A percentile compares a stretch with the other conserved stretches of the same genome.
These are phyloP conservation scores for Chaetomidium leptoderma DNA, from an alignment of 495 filamentous ascomycete species.

Conservation along the genomic window DNA sequence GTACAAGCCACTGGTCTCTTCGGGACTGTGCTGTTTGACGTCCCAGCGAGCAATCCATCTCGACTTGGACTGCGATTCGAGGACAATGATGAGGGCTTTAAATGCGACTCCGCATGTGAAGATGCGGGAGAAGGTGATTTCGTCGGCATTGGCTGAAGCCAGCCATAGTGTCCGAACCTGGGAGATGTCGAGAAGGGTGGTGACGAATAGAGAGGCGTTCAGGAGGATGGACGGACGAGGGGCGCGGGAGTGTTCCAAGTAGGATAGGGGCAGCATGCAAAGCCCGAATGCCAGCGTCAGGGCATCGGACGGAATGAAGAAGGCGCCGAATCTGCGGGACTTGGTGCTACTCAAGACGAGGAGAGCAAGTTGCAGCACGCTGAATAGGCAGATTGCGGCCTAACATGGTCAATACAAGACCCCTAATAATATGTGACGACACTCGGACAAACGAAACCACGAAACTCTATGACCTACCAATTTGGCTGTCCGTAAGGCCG, in stretches of 20 bases:
- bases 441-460: background rate
- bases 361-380: constrained; percentile 27
- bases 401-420: too few relatives aligned
- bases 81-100: constrained; percentile 48
- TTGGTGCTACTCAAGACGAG: constrained; percentile 28
- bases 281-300: constrained; percentile 35
- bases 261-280: constrained; percentile 43
- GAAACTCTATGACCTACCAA: constrained; percentile 23
- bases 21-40: constrained; percentile 38
- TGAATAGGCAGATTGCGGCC: constrained; percentile 8
- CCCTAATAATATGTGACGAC: constrained; percentile 4
- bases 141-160: constrained; percentile 29
- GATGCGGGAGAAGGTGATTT: constrained; percentile 36
- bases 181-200: constrained; percentile 55
- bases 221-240: constrained; percentile 56
- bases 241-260: constrained; percentile 53
- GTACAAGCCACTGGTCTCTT: constrained; percentile 54
- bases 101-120: constrained; percentile 46
- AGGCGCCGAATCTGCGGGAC: background rate
- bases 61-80: constrained; percentile 55
- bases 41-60: constrained; percentile 30
- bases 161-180: constrained; percentile 57
- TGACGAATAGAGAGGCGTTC: constrained; percentile 56
- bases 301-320: constrained; percentile 24
- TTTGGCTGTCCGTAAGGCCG: constrained; percentile 35